Base-by-base conservation (phyloP, 2,329 filamentous ascomycete genomes). In the Ophiostoma sp. region DNA sequence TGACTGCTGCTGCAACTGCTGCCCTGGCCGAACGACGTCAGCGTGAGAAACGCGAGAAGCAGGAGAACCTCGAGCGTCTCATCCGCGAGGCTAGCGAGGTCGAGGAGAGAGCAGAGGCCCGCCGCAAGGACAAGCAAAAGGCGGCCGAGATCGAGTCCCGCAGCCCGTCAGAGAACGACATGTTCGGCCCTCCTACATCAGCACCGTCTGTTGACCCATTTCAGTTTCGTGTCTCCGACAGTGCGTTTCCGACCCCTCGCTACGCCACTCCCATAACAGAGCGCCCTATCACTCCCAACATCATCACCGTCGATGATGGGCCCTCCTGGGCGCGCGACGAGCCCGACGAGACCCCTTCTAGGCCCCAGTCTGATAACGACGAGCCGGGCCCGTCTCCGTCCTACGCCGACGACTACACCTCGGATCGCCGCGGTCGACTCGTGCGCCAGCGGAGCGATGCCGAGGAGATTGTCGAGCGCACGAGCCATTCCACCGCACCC, bases 211-310 rank as follows among this genome's bases (percentile, higher is more conserved):
- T 84, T 73, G 83, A 88, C 75, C 84, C 85, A 18, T 87, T 88
- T 75, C 81, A 86, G 74, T 88, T 80, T 73, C 85, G 84, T 75
- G 83, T 87, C 70, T 72, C 79, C 58, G 79, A 84, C 70, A 80
- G 83, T 73, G 80, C 81, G n/a, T 85, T 85, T 69, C 76, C 78
- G 65, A 82, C 81, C 9, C 81, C 83, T 3, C 72, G 75, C 44
- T 73, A 76, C 68, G 73, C 75, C 36, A 79, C 58, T 7, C 74
- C 75, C 49, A 18, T 67, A 36, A n/a, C n/a, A 9, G 62, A 64
- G 16, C 78, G 79, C 64, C 80, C 82, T 2, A 72, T 83, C 70
- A 84, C 82, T n/a, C 72, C 72, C 40, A 63, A 60, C 42, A 65
- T 73, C 8, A 62, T 73, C 45, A 73, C 72, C 0, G 42, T 73